Evolutionary conservation across 371 early-diverging fungal genomes (phyloP).

Genomic region (Sporodiniella umbellata): DNA sequence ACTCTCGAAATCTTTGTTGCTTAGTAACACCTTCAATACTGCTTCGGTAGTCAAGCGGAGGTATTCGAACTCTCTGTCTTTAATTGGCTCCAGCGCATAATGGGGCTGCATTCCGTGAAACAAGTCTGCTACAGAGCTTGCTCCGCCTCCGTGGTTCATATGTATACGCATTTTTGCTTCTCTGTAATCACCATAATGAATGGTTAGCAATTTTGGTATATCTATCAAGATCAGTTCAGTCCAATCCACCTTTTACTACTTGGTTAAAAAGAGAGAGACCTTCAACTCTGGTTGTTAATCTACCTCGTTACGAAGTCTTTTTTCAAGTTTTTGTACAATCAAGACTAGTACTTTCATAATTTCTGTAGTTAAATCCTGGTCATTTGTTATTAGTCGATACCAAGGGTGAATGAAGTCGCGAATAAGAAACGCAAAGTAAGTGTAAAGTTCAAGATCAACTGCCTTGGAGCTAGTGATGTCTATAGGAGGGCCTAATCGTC

Average conservation of each 20-base stretch:
- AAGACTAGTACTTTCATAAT: constrained; percentile 38
- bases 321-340: constrained; percentile 47
- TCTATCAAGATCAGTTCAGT: constrained; percentile 49
- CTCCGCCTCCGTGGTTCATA: constrained; percentile 50
- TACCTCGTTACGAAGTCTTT: constrained; percentile 41
- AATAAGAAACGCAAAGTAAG: constrained; percentile 52
- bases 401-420: constrained; percentile 63
- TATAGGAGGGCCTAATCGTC: constrained; percentile 30
- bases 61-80: constrained; percentile 50
- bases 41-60: constrained; percentile 46
- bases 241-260: constrained; percentile 51
- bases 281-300: background rate
- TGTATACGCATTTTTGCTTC: constrained; percentile 43
- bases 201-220: constrained; percentile 46
- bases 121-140: constrained; percentile 36
- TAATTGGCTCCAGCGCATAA: constrained; percentile 46
- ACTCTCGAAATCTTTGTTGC: constrained; percentile 44
- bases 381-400: constrained; percentile 52
- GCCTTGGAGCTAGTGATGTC: constrained; percentile 37
- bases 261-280: background rate
- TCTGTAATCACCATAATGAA: constrained; percentile 54
- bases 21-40: constrained; percentile 37
- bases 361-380: constrained; percentile 49
- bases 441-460: constrained; percentile 58
- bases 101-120: constrained; percentile 68